phyloP scores from a whole-genome alignment of 192 early-diverging fungal genomes.

The Rhizoclosmatium sp. region DNA sequence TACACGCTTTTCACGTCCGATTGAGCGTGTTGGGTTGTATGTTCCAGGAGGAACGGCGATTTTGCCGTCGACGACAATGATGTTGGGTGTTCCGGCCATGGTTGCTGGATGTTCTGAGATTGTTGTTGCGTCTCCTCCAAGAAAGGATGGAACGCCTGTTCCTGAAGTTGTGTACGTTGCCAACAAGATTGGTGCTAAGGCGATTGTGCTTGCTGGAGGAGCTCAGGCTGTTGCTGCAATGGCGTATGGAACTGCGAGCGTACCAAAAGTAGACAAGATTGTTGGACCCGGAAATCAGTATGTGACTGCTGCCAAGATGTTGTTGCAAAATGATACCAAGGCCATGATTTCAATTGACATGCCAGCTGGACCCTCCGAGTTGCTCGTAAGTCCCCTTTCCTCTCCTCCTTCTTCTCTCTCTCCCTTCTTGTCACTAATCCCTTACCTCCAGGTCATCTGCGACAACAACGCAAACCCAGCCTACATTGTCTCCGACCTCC shows the following conservation, averaged over 20 bases:
- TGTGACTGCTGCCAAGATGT: conserved; percentile 99
- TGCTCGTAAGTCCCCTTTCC: conserved; percentile 65
- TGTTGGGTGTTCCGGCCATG: conserved; percentile 97
- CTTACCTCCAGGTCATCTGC: conserved; percentile 75
- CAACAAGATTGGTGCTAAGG: conserved; percentile 93
- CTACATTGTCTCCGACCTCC: conserved; percentile 94
- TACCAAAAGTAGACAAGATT: conserved; percentile 99
- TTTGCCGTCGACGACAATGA: conserved; percentile 92
- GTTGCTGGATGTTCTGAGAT: conserved; percentile 97
- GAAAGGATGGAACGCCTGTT: conserved; percentile 86
- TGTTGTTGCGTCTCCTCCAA: conserved; percentile 94
- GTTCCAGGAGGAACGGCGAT: conserved; percentile 98
- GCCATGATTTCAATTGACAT: conserved; percentile 97
- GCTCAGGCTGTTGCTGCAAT: conserved; percentile 98
- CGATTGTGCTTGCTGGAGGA: conserved; percentile 92
- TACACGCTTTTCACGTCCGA: conserved; percentile 90
- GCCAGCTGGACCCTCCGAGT: conserved; percentile 99
- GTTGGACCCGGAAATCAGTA: conserved; percentile 99
- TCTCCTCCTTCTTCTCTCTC: not conserved
- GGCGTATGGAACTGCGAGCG: conserved; percentile 96
- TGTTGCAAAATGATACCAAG: conserved; percentile 92
- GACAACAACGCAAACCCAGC: conserved; percentile 83
- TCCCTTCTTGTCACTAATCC: too few relatives aligned
- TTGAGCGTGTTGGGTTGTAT: conserved; percentile 96
- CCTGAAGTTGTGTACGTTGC: conserved; percentile 99